phyloP scores from a whole-genome alignment of 2,329 filamentous ascomycete species.

The Claviceps purpurea region DNA sequence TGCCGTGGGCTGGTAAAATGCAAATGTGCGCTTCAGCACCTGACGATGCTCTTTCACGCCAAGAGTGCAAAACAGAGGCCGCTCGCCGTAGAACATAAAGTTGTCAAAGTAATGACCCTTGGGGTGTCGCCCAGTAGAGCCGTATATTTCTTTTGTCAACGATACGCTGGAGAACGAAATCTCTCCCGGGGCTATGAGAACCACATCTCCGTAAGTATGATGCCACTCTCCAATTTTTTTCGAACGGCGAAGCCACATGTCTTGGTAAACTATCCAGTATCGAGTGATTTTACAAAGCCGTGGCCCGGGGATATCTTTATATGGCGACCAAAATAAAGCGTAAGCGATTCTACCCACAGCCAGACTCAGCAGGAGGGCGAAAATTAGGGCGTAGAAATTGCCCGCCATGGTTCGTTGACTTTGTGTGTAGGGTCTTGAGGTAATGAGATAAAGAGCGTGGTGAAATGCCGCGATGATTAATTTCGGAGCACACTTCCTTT shows the following conservation, averaged over 20 bases:
- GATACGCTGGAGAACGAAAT: conserved; percentile 2
- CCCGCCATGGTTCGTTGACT: not conserved
- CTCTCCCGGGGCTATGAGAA: conserved; percentile 4
- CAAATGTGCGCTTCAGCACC: conserved; percentile 3
- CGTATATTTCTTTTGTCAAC: conserved; percentile 3
- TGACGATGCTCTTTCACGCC: conserved; percentile 4
- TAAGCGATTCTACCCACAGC: not conserved
- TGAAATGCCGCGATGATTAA: not conserved
- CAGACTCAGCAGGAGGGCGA: not conserved
- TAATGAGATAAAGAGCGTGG: no score
- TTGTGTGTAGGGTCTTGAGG: not conserved
- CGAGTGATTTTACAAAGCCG: conserved; percentile 4
- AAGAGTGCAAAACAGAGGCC: conserved; percentile 2
- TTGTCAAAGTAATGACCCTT: conserved; percentile 5
- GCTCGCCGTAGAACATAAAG: conserved; percentile 3
- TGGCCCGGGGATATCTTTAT: conserved; percentile 2
- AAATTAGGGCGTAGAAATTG: not conserved
- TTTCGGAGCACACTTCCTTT: not conserved
- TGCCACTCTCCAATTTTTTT: conserved; percentile 4
- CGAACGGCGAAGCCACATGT: conserved; percentile 1
- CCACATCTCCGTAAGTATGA: conserved; percentile 2
- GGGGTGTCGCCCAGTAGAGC: conserved; percentile 4
- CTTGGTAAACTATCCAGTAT: conserved; percentile 3
- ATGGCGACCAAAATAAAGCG: conserved; percentile 2
- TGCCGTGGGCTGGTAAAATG: conserved; percentile 3